These are phyloP conservation scores for Microascus cirrosus DNA, from an alignment of 2,329 filamentous ascomycete species.

Conservation along the genomic window DNA sequence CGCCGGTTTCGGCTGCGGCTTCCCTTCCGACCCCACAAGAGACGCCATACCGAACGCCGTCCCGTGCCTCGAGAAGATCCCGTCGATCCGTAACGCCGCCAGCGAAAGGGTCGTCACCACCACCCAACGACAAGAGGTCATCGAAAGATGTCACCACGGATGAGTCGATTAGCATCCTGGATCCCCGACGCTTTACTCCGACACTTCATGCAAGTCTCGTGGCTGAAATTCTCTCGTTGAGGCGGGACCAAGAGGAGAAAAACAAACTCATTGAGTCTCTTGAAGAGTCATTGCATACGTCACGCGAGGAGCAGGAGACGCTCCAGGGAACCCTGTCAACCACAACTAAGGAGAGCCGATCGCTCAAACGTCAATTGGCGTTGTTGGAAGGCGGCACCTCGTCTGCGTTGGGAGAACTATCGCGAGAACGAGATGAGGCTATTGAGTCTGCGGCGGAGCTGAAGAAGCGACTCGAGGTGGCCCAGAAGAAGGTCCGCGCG, in stretches of 20 bases:
- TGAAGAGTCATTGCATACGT: constrained; percentile 61
- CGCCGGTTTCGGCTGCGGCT: constrained; percentile 39
- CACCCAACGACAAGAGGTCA: constrained; percentile 36
- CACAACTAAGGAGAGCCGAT: constrained; percentile 65
- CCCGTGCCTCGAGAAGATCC: constrained; percentile 49
- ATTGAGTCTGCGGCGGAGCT: constrained; percentile 61
- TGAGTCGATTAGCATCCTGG: constrained; percentile 63
- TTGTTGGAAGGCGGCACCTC: constrained; percentile 80
- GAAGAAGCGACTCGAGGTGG: constrained; percentile 63
- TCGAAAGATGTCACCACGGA: constrained; percentile 51
- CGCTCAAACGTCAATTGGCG: constrained; percentile 74
- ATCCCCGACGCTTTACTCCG: constrained; percentile 87
- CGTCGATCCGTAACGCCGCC: constrained; percentile 58
- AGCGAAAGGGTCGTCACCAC: constrained; percentile 42
- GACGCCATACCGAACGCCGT: constrained; percentile 63
- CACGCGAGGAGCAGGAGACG: constrained; percentile 63
- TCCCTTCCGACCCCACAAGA: constrained; percentile 59
- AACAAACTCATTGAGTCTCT: constrained; percentile 75
- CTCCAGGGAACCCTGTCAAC: constrained; percentile 51
- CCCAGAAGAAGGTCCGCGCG: constrained; percentile 64
- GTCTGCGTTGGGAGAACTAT: constrained; percentile 73
- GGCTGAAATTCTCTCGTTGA: constrained; percentile 79
- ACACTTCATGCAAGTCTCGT: constrained; percentile 91
- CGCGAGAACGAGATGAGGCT: constrained; percentile 76
- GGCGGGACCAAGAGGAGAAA: constrained; percentile 86